Conservation (phyloP, 371 early-diverging fungal species). For the Blakeslea trispora region DNA sequence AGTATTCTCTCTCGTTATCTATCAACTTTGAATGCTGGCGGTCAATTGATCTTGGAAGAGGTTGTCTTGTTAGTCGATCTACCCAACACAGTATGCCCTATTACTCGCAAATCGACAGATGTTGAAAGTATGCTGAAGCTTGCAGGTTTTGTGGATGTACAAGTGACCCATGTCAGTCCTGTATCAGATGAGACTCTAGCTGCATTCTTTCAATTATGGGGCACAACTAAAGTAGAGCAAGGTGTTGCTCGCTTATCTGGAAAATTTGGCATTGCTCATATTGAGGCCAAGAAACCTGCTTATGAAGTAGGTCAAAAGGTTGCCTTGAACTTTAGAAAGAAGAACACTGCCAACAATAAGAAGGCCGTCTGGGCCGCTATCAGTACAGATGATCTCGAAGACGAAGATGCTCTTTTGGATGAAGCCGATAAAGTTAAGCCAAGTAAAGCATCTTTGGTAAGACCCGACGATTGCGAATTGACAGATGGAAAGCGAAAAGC, state of each 20-base stretch:
- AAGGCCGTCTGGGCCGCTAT: constrained; percentile 47
- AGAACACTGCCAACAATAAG: constrained; percentile 30
- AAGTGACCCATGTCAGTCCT: constrained; percentile 29
- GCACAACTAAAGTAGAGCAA: constrained; percentile 45
- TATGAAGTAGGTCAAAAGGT: constrained; percentile 81
- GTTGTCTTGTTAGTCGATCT: constrained; percentile 38
- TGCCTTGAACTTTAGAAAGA: constrained; percentile 42
- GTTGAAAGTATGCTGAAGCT: constrained; percentile 47
- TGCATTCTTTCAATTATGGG: constrained; percentile 42
- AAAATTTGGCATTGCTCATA: constrained; percentile 42
- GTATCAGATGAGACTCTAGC: constrained; percentile 50
- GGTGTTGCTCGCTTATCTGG: constrained; percentile 50
- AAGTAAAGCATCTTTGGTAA: constrained; percentile 58
- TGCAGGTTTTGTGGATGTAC: constrained; percentile 50
- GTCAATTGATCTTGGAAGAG: constrained; percentile 37
- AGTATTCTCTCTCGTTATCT: constrained; percentile 45
- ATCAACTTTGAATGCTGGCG: constrained; percentile 35
- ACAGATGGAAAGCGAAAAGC: constrained; percentile 82
- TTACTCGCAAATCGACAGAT: constrained; percentile 44
- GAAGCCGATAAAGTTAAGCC: constrained; percentile 86
- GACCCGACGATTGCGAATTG: constrained; percentile 69
- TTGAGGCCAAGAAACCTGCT: constrained; percentile 77
- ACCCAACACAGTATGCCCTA: constrained; percentile 38
- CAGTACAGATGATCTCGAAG: constrained; percentile 77
- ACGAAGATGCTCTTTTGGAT: constrained; percentile 88